phyloP scores from a whole-genome alignment of 352 stramenopile species.

The Ophiocytium majus region DNA sequence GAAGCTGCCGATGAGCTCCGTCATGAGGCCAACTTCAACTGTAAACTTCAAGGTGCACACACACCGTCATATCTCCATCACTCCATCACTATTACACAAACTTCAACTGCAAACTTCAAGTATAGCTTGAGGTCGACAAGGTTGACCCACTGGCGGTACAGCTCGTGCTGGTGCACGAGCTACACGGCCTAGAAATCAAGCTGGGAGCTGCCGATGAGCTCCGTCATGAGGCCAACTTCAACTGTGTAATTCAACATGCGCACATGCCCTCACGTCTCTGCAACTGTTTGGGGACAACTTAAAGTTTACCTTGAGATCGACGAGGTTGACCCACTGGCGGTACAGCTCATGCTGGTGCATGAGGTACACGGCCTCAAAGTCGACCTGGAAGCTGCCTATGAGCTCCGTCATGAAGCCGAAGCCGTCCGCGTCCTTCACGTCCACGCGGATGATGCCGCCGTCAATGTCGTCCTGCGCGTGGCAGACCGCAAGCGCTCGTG shows the following conservation, averaged over 20 bases:
- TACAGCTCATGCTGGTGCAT: neutral
- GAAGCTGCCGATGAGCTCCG: constrained; percentile 2
- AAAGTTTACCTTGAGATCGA: neutral
- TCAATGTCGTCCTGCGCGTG: neutral
- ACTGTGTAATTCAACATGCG: neutral
- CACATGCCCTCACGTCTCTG: no score
- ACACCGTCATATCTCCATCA: no score
- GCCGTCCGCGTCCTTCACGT: neutral
- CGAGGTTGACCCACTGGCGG: neutral
- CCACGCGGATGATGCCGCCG: neutral
- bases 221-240: neutral
- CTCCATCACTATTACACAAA: no score
- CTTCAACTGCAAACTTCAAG: no score
- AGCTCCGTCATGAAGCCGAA: neutral
- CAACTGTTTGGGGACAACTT: no score
- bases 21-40: neutral
- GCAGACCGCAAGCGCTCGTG: no score
- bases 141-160: constrained; percentile 1
- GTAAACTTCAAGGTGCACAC: neutral
- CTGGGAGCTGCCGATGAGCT: neutral
- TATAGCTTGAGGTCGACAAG: neutral
- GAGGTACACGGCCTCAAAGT: neutral
- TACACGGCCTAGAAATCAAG: neutral
- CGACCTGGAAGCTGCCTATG: neutral
- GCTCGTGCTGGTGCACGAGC: neutral